Base-by-base conservation (phyloP, 2,329 filamentous ascomycete genomes). In the Aspergillus sp. region DNA sequence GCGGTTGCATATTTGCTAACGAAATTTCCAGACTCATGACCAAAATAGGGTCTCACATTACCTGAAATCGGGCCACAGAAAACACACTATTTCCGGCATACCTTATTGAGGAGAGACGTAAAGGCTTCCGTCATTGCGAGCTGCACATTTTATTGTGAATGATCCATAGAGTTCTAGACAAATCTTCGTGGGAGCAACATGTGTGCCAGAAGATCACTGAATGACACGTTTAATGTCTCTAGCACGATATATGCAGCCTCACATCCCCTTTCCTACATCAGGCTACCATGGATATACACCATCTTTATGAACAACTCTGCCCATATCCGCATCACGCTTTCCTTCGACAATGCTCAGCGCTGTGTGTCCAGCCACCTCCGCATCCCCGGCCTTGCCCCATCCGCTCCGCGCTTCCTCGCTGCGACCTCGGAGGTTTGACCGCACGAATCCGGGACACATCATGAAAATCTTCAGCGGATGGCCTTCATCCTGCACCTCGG, bases 321-420 rank as follows among this genome's bases (percentile, higher is more conserved):
- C 72, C 14, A 63, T 69, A 58, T 75, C 71, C 1, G 26, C 64
- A 65, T 75, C 71, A 10, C 70, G 67, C 57, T 68, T 63, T 4
- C 72, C 71, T 18, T 66, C 46, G 4, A 74, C 49, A 56, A 75
- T 63, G 2, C 52, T 58, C 51, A 71, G 18, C 39, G 75, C 60
- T 4, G 60, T 65, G 31, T 60, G 31, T 6, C 60, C 73, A 49
- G 69, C 68, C 2, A 65, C 61, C 47, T 60, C 57, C 3, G 71
- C 62, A 65, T 68, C 66, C 5, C 67, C 66, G 22, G 67, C 70
- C 9, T 18, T 50, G 4, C 69, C 68, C 12, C 63, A 51, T 2
- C 58, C 67, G 56, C 26, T 67, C 32, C 65, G 52, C 51, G 57
- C 60, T 18, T 67, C 63, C 45, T 73, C 72, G 26, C 57, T 39